Evolutionary conservation across 148 eudicot genomes (phyloP), one percentile per base, ranked within the genome.

Genomic region (Camellia lanceoleosa): DNA sequence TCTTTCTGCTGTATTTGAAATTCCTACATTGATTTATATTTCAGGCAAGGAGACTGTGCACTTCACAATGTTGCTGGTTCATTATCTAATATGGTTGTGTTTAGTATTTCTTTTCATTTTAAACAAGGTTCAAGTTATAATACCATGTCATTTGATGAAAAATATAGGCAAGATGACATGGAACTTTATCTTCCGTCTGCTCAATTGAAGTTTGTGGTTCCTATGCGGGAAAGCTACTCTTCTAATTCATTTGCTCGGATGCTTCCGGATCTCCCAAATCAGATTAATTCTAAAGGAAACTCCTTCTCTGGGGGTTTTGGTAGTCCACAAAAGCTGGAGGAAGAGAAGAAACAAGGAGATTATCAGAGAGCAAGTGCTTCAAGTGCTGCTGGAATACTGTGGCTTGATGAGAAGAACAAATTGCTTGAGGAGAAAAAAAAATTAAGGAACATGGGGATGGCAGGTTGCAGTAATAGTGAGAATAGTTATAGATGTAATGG

Each of bases 31-130:
- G 70, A 42, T 73, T 77, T 70, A 23, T n/a, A n/a, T 87, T 84
- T 78, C 93, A 94, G 97, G 93, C 79, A 79, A 80, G 86, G 82
- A 56, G 47, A 67, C 76, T 78, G 51, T 68, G 75, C 15, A 44
- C 81, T 65, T 30, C 76, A 44, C 59, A 72, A 80, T 78, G 76
- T 68, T 56, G 64, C 75, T 44, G 80, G 77, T 54, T 64, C 74
- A 51, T 65, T 85, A 52, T 70, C 68, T 49, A 73, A 66, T 56
- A 63, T 78, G 77, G 75, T 77, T 68, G 59, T 80, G 64, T 69
- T 76, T 79, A 46, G 78, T 69, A 81, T 79, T 70, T 76, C 81
- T 7, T 56, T 46, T 79, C 82, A 80, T 60, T 69, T 83, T 52
- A 88, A 76, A 66, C 79, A 75, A 74, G 75, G 81, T 63, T 77